Percentiles rank a stretch among this genome's conserved stretches.
Evolutionary conservation across 2,329 filamentous ascomycete species (phyloP).

Genomic region (Fusarium sp.): DNA sequence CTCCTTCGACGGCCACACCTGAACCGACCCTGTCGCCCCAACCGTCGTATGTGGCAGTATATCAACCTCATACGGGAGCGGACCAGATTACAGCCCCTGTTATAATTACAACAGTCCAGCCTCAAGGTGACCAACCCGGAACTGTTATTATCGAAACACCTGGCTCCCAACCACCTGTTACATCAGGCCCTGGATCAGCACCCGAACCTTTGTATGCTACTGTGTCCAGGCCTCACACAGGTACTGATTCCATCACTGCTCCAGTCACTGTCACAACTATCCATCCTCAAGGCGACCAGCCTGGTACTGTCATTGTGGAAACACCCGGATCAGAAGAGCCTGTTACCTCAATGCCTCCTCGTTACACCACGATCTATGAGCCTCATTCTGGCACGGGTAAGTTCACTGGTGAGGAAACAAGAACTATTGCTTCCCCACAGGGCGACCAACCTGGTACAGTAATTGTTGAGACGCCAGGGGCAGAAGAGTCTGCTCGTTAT

Average conservation of each 20-base stretch:
- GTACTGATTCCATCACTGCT: slow-evolving; percentile 8
- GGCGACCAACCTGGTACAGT: slow-evolving; percentile 16
- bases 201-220: slow-evolving; percentile 20
- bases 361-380: slow-evolving; percentile 18
- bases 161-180: slow-evolving; percentile 2
- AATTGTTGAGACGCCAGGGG: slow-evolving; percentile 15
- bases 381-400: neutral
- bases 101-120: slow-evolving; percentile 2
- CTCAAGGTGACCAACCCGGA: slow-evolving; percentile 7
- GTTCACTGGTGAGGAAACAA: neutral
- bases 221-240: slow-evolving; percentile 7
- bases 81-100: slow-evolving; percentile 2
- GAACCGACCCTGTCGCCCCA: neutral
- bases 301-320: slow-evolving; percentile 27
- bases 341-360: neutral
- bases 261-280: slow-evolving; percentile 23
- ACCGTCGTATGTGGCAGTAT: slow-evolving; percentile 6
- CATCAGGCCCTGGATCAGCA: neutral
- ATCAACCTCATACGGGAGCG: neutral
- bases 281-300: slow-evolving; percentile 4
- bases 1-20: neutral
- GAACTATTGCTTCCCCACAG: neutral
- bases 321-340: slow-evolving; percentile 13
- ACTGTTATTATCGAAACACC: slow-evolving; percentile 26
- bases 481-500: slow-evolving; percentile 2